Evolutionary conservation across 106 monocot genomes (phyloP).

Genomic region (Platanthera guangdongensis): DNA sequence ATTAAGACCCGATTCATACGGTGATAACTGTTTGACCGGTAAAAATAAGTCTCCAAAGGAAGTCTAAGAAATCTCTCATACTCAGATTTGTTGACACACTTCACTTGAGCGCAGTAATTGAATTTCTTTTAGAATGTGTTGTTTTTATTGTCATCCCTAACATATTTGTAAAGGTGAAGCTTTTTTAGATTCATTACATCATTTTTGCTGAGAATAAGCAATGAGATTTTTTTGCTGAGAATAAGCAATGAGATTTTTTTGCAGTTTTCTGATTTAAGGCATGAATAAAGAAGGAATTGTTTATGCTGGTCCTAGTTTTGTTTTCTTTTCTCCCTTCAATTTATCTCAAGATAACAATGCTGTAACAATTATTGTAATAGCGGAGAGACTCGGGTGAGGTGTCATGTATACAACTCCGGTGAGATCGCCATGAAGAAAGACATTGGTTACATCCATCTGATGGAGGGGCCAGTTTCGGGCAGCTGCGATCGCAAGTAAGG

Average conservation of each 20-base stretch:
- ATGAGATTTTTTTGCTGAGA: not conserved
- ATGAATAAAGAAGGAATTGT: constrained; percentile 14
- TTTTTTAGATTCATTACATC: not conserved
- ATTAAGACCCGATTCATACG: no score
- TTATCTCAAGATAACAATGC: constrained; percentile 16
- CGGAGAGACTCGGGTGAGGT: no score
- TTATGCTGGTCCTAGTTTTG: constrained; percentile 30
- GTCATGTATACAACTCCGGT: no score
- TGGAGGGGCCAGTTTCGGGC: no score
- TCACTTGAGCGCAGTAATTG: not conserved
- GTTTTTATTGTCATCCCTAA: not conserved
- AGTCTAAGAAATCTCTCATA: no score
- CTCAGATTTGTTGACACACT: not conserved
- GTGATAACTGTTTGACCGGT: no score
- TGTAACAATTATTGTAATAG: constrained; percentile 34
- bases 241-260: not conserved
- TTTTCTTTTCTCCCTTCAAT: constrained; percentile 35
- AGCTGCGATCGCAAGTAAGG: no score
- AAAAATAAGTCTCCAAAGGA: no score
- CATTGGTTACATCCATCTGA: no score
- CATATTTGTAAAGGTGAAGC: not conserved
- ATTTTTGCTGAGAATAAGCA: not conserved
- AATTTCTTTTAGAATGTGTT: not conserved
- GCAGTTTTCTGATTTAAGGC: not conserved
- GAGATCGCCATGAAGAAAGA: no score